Conservation (phyloP, 192 early-diverging fungal genomes). For the Podila epicladia region DNA sequence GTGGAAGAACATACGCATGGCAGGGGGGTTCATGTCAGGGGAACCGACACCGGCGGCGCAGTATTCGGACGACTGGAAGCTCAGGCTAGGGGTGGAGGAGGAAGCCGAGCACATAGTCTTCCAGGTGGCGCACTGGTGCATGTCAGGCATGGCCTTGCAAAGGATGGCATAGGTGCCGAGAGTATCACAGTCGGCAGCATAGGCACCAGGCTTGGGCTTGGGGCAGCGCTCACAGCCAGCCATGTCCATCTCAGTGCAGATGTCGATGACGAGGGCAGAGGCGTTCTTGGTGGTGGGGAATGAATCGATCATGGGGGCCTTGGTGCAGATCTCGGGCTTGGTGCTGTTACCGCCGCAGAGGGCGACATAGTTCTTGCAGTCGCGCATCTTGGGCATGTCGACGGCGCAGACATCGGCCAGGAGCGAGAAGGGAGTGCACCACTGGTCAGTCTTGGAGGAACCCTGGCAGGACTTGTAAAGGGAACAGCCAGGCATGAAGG, state of each 20-base stretch:
- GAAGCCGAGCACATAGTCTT: conserved; percentile 56
- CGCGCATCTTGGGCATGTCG: conserved; percentile 61
- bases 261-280: conserved; percentile 56
- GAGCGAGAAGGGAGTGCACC: conserved; percentile 59
- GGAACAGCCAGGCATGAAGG: conserved; percentile 60
- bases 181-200: conserved; percentile 64
- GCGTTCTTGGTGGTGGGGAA: conserved; percentile 59
- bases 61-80: conserved; percentile 39
- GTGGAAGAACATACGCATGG: conserved; percentile 78
- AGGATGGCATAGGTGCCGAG: conserved; percentile 63
- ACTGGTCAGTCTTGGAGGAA: conserved; percentile 49
- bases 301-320: conserved; percentile 40
- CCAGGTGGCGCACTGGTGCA: conserved; percentile 64
- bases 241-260: conserved; percentile 48
- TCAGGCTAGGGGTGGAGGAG: conserved; percentile 15
- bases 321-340: conserved; percentile 39
- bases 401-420: conserved; percentile 57
- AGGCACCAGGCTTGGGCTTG: conserved; percentile 50
- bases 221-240: conserved; percentile 47
- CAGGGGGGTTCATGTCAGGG: conserved; percentile 49
- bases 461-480: conserved; percentile 47
- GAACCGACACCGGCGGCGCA: conserved; percentile 41
- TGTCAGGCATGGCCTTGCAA: conserved; percentile 72
- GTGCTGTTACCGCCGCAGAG: conserved; percentile 38
- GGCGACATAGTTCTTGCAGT: conserved; percentile 46